Percentiles rank a stretch among this genome's conserved stretches.
These are phyloP conservation scores for Liriodendron chinense DNA, from an alignment of 164 flowering plant genomes.

Conservation along the genomic window DNA sequence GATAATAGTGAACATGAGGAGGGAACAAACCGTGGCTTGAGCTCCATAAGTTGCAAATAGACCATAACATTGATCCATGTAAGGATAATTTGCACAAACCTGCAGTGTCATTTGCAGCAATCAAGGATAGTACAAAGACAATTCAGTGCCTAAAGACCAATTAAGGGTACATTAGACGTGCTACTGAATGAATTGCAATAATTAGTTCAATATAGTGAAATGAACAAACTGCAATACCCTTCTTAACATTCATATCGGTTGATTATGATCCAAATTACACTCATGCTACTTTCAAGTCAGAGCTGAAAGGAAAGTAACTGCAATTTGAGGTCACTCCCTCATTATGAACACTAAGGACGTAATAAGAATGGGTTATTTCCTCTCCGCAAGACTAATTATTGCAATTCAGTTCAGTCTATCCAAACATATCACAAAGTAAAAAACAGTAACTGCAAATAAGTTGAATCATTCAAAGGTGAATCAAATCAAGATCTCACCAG, in stretches of 20 bases:
- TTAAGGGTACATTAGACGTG: neutral
- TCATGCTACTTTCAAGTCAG: too few species aligned
- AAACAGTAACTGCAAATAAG: neutral
- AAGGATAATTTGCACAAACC: slow-evolving; percentile 56
- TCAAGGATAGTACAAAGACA: slow-evolving; percentile 10
- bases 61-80: slow-evolving; percentile 54
- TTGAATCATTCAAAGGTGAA: neutral
- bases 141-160: neutral
- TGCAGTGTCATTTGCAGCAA: slow-evolving; percentile 16
- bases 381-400: too few species aligned
- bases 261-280: neutral
- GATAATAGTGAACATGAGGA: neutral
- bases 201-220: neutral
- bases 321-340: too few species aligned
- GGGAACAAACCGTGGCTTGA: slow-evolving; percentile 46
- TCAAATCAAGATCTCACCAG: slow-evolving; percentile 32
- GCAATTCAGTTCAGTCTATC: too few species aligned
- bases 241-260: neutral
- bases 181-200: neutral
- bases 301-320: too few species aligned
- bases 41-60: slow-evolving; percentile 56
- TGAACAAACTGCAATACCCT: neutral
- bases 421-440: too few species aligned
- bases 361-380: too few species aligned
- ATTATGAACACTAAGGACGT: too few species aligned